Conservation (phyloP, 306 rosid genomes). For the Astragalus glycyphyllos region DNA sequence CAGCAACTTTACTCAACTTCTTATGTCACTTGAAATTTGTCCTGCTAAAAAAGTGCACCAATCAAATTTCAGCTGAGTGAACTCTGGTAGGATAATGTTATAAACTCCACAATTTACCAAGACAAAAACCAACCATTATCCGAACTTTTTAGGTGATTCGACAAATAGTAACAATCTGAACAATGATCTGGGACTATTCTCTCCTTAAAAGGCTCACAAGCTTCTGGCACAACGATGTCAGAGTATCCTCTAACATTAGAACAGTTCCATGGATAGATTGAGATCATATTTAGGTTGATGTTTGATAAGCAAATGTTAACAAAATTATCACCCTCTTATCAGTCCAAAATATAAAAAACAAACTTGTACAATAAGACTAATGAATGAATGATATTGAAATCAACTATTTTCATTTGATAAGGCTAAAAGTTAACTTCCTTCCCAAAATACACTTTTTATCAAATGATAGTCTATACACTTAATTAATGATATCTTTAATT, state of each 20-base stretch:
- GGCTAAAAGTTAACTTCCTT: no score
- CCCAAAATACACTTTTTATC: no score
- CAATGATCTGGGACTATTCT: constrained; percentile 65
- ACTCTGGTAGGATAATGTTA: constrained; percentile 48
- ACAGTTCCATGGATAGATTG: constrained; percentile 77
- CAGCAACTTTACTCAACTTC: constrained; percentile 59
- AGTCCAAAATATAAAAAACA: no score
- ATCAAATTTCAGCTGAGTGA: constrained; percentile 58
- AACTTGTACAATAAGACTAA: no score
- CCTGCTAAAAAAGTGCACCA: constrained; percentile 56
- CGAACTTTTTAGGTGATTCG: constrained; percentile 48
- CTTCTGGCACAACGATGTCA: constrained; percentile 59
- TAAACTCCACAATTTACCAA: constrained; percentile 62
- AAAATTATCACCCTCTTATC: constrained; percentile 66
- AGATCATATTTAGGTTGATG: constrained; percentile 56
- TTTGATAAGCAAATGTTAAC: constrained; percentile 65
- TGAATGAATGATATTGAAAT: no score
- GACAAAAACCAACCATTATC: constrained; percentile 55
- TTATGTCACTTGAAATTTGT: constrained; percentile 49
- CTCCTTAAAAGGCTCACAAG: constrained; percentile 60
- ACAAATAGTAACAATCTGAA: constrained; percentile 68
- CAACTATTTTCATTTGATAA: no score
- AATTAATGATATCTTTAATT: no score
- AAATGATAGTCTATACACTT: no score
- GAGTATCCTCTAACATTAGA: constrained; percentile 70